Evolutionary conservation across 768 basidiomycete genomes (phyloP), one percentile per base, ranked within the genome.

Genomic region (Boletus tomentosulus): DNA sequence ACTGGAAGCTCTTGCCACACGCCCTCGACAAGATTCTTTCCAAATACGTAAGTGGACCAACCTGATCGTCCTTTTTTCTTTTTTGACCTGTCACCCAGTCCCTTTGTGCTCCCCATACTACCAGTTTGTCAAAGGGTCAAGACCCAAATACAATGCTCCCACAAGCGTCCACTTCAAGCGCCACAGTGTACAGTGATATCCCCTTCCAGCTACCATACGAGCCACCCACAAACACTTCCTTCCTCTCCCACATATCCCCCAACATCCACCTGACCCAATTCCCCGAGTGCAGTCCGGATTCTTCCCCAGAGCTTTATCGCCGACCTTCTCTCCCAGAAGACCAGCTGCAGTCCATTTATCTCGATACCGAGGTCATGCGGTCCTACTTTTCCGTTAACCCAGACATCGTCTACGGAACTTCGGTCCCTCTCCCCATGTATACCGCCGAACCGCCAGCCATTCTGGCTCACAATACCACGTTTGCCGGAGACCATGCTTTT

Each of bases 11-110:
- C 43, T 74, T 92, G n/a, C 78, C 78, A 16, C 81, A 84, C 57
- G 87, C 88, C 0, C 69, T 92, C 49, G 84, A 87, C 45, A 91
- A 89, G 68, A 88, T 91, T 54, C 75, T 90, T 22, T 84, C 85
- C 4, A 89, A 89, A 91, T 92, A 91, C 64, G 89, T 90, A 61
- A 60, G 87, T 76, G 25, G 0, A 24, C 4, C 30, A 39, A 47
- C 51, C 15, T 42, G n/a, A 47, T n/a, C n/a, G 24, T 19, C 3
- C 27, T 3, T 13, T 41, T 30, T 11, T 46, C 10, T 45, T 41
- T 3, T 16, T 38, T 51, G 13, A 66, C 15, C 33, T 27, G 28
- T 50, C 45, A 22, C 51, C 6, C 53, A 82, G 80, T 79, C 80
- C 6, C 73, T 83, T 47, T 79, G 76, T 55, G 71, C 74, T 2